Percentiles rank a stretch among this genome's conserved stretches.
phyloP scores from a whole-genome alignment of 495 filamentous ascomycete genomes.

The Hypoxylon cercidicola region DNA sequence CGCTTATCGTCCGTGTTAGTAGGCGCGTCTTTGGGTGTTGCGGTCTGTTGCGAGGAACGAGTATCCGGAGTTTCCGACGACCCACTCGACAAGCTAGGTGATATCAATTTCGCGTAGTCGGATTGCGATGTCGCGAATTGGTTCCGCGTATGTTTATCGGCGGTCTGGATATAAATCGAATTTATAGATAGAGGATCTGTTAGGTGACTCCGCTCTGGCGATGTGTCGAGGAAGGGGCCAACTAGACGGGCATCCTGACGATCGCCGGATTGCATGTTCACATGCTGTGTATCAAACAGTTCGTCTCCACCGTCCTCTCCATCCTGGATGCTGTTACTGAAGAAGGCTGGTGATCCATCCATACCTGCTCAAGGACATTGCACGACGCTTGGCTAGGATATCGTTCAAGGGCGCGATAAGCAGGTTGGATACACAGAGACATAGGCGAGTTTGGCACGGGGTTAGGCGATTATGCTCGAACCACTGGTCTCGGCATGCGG shows the following conservation, averaged over 20 bases:
- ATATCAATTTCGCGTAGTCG: constrained; percentile 23
- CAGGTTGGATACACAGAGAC: constrained; percentile 18
- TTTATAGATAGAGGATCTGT: constrained; percentile 6
- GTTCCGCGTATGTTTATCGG: constrained; percentile 6
- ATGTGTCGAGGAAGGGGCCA: constrained; percentile 19
- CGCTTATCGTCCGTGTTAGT: not conserved
- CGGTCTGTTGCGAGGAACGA: constrained; percentile 34
- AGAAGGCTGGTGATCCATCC: constrained; percentile 32
- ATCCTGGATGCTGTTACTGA: constrained; percentile 23
- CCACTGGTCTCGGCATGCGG: not conserved
- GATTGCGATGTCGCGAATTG: constrained; percentile 10
- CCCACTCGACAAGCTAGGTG: constrained; percentile 28
- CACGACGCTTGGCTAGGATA: constrained; percentile 1
- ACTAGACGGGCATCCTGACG: constrained; percentile 13
- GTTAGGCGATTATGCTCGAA: not conserved
- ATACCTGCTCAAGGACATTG: constrained; percentile 25
- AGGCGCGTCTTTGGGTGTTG: constrained; percentile 19
- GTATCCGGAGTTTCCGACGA: constrained; percentile 39
- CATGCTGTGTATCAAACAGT: constrained; percentile 18
- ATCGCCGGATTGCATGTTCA: constrained; percentile 18
- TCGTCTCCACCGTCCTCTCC: constrained; percentile 26
- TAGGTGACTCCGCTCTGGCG: constrained; percentile 1
- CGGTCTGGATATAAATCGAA: not conserved
- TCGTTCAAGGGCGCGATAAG: not conserved
- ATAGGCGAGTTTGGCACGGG: constrained; percentile 7